Base-by-base conservation (phyloP, 495 filamentous ascomycete genomes). In the Penicillium coprophilum region DNA sequence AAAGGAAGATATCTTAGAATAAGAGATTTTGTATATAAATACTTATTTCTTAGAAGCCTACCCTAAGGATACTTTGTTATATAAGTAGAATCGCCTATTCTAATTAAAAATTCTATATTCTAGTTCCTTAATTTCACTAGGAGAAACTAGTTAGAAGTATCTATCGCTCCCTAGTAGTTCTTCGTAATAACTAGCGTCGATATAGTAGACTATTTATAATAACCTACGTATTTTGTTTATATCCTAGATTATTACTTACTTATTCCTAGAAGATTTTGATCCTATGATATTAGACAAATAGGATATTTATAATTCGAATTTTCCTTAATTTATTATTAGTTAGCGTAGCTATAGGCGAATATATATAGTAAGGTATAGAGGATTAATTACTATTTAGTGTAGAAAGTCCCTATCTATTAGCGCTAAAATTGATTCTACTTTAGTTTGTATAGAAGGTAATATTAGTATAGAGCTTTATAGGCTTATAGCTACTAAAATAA, bases 41-140 rank as follows among this genome's bases (percentile, higher is more conserved):
- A 17, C 40, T 43, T 17, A 43, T 43, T 43, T 43, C 40, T 43
- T 43, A 43, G 40, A 43, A 43, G 40, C 40, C 40, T 43, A 17
- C 10, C 40, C n/a, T 21, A 17, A 43, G 40, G 40, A 43, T 43
- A 4, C 40, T 43, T 43, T 43, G 40, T 43, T 43, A 43, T 43
- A 43, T 43, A 6, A 43, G 40, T 17, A 10, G 40, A 21, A 43
- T 43, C 19, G 40, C 40, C 40, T 17, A 21, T 43, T 43, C 40
- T 43, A 17, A 43, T 43, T 43, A 17, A 43, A 43, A 43, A 43
- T 43, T 43, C n/a, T 17, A 43, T 43, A 21, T 43, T 43, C 40
- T 43, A 17, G 40, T 43, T 43, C 40, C 17, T 43, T 19, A 43
- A 21, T 17, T 43, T 43, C 40, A 43, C 40, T 17, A 20, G 40